Evolutionary conservation across 352 stramenopile genomes (phyloP).

Genomic region (Pilasporangium apinafurcum): DNA sequence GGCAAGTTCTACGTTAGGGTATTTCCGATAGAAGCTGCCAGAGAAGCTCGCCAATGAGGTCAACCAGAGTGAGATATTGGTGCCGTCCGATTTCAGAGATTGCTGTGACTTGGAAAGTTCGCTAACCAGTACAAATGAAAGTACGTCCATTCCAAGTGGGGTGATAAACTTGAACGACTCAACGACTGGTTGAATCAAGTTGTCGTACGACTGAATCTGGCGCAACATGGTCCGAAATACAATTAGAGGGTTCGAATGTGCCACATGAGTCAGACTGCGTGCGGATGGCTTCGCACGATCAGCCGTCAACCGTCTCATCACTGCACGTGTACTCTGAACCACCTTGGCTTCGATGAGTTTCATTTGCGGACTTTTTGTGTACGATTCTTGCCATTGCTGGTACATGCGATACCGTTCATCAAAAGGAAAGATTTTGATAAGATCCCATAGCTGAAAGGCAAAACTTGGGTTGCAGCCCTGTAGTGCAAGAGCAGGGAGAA

Average conservation of each 20-base stretch:
- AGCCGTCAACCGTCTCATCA: slow-evolving; percentile 79
- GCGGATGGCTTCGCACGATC: slow-evolving; percentile 76
- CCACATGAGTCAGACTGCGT: slow-evolving; percentile 79
- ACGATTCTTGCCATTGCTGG: slow-evolving; percentile 66
- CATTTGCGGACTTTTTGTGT: slow-evolving; percentile 47
- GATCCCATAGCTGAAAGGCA: slow-evolving; percentile 77
- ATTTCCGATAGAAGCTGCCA: slow-evolving; percentile 92
- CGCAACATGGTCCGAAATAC: slow-evolving; percentile 93
- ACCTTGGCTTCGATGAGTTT: slow-evolving; percentile 64
- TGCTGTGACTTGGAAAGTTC: slow-evolving; percentile 82
- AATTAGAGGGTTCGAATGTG: slow-evolving; percentile 91
- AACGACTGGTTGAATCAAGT: slow-evolving; percentile 94
- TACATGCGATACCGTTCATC: slow-evolving; percentile 81
- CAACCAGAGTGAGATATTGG: slow-evolving; percentile 93
- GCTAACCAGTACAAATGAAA: slow-evolving; percentile 91
- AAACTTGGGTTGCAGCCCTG: slow-evolving; percentile 72
- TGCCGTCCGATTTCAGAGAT: slow-evolving; percentile 83
- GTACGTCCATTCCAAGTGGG: slow-evolving; percentile 90
- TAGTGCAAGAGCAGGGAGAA: slow-evolving; percentile 71
- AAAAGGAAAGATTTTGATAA: slow-evolving; percentile 71
- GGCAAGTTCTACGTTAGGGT: slow-evolving; percentile 89
- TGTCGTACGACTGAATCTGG: slow-evolving; percentile 97
- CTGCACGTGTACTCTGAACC: slow-evolving; percentile 57
- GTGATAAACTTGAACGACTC: slow-evolving; percentile 94
- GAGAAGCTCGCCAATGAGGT: slow-evolving; percentile 92